Conservation (phyloP, 495 filamentous ascomycete species). For the Penicillium desertorum region DNA sequence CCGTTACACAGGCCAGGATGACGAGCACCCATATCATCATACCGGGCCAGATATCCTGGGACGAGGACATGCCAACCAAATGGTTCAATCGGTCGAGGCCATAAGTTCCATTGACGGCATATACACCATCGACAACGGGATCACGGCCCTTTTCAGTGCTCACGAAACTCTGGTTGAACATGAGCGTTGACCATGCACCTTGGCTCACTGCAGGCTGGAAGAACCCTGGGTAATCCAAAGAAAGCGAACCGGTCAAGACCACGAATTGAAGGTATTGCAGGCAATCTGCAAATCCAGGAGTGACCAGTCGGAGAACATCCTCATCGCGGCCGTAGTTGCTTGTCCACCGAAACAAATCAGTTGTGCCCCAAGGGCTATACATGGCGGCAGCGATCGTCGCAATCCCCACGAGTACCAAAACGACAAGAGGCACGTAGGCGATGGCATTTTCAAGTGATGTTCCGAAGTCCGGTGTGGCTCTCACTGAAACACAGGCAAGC, state of each 20-base stretch:
- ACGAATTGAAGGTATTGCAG: conserved; percentile 96
- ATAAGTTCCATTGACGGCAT: conserved; percentile 66
- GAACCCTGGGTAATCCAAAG: conserved; percentile 87
- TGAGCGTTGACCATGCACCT: conserved; percentile 79
- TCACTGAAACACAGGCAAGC: conserved; percentile 76
- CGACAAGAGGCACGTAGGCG: conserved; percentile 73
- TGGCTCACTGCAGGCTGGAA: conserved; percentile 89
- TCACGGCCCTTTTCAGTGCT: conserved; percentile 60
- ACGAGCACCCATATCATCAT: conserved; percentile 83
- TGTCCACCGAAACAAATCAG: conserved; percentile 86
- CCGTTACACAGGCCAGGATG: conserved; percentile 64
- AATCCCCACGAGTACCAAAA: conserved; percentile 76
- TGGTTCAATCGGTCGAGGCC: conserved; percentile 79
- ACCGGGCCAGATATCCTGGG: conserved; percentile 86
- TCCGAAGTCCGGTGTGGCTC: conserved; percentile 79
- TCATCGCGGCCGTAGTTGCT: conserved; percentile 95
- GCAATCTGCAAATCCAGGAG: conserved; percentile 94
- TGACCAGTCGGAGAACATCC: conserved; percentile 87
- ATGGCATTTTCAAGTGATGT: conserved; percentile 60
- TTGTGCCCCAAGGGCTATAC: conserved; percentile 90
- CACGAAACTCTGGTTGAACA: conserved; percentile 92
- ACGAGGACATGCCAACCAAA: conserved; percentile 73
- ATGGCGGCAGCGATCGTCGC: conserved; percentile 81
- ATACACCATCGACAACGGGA: conserved; percentile 80
- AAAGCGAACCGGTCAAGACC: conserved; percentile 80